Base-by-base conservation (phyloP, 208 protist species). In the Crithidia acanthocephali region DNA sequence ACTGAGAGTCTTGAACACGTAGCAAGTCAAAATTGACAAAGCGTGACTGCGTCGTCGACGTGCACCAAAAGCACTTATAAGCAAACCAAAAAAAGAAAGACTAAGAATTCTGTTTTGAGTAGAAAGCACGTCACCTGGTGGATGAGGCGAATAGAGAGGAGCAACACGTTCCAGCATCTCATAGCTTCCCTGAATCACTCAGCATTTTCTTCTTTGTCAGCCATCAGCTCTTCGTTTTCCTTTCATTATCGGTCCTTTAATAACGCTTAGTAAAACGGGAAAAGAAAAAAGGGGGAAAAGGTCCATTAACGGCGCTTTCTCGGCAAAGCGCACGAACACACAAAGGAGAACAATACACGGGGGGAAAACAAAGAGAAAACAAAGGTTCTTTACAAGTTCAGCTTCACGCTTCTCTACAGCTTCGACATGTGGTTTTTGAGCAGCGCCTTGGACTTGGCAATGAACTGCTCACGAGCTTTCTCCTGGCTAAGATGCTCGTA, bases 401-500 rank as follows among this genome's bases (percentile, higher is more conserved):
- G 11, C 35, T 11, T 13, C 35, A 40, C 35, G 35, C 35, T 11
- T 40, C 35, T 44, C 73, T 73, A 95, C 45, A 95, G 74, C 56
- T 87, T 93, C 0, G 91, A 86, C 51, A 76, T 40, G 23, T 62
- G n/a, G 11, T 37, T 62, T 28, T 52, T 25, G 27, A 95, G 27
- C 5, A 85, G 69, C 55, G 47, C 56, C 60, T 93, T 89, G 32
- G 90, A 83, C 33, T 81, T 72, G 37, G 80, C 81, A 1, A 90
- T 73, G 70, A 95, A 97, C 66, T 81, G 66, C 56, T 83, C 88
- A 28, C 85, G 89, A 20, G 92, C 92, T 60, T 93, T 80, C 44
- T 93, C 77, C 68, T 89, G 79, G 50, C 72, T 81, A 50, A 97
- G 48, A 23, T 84, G 27, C 42, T 91, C 82, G 55, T 85, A 93